Evolutionary conservation across 2,329 filamentous ascomycete species (phyloP).

Genomic region (Bipolaris sorokiniana): DNA sequence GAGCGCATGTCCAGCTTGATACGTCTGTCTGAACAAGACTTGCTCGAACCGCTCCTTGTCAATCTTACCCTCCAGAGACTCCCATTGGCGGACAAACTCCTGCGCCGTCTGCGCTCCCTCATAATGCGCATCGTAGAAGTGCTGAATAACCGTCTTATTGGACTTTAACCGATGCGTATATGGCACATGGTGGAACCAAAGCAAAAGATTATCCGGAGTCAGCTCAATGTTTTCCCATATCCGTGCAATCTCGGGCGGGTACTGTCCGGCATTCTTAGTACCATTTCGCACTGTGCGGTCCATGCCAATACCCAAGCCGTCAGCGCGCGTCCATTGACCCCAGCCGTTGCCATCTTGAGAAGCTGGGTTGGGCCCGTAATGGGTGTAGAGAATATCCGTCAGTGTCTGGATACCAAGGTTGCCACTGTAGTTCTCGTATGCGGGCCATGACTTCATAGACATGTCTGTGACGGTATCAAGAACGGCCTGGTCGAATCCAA

Average conservation of each 20-base stretch:
- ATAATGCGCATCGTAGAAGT: conserved; percentile 70
- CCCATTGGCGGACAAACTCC: conserved; percentile 62
- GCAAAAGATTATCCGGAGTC: conserved; percentile 70
- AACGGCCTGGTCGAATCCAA: conserved; percentile 62
- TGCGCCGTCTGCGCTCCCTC: conserved; percentile 65
- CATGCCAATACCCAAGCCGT: conserved; percentile 68
- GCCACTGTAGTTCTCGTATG: conserved; percentile 73
- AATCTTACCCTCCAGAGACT: conserved; percentile 60
- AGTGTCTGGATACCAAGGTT: conserved; percentile 74
- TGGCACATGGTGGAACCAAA: conserved; percentile 78
- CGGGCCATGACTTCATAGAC: conserved; percentile 72
- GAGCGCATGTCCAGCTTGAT: conserved; percentile 72
- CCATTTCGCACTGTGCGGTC: conserved; percentile 72
- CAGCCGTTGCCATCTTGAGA: conserved; percentile 71
- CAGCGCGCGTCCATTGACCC: conserved; percentile 75
- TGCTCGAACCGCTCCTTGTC: conserved; percentile 67
- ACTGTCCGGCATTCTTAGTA: conserved; percentile 70
- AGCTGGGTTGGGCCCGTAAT: conserved; percentile 71
- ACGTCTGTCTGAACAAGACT: conserved; percentile 64
- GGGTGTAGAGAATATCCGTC: conserved; percentile 69
- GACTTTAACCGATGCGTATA: conserved; percentile 68
- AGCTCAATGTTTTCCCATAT: conserved; percentile 66
- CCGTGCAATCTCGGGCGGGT: conserved; percentile 64
- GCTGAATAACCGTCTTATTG: conserved; percentile 71
- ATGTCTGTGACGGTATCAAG: conserved; percentile 65